These are phyloP conservation scores for Solanum phureja DNA, from an alignment of 257 asterid species.

Conservation along the genomic window DNA sequence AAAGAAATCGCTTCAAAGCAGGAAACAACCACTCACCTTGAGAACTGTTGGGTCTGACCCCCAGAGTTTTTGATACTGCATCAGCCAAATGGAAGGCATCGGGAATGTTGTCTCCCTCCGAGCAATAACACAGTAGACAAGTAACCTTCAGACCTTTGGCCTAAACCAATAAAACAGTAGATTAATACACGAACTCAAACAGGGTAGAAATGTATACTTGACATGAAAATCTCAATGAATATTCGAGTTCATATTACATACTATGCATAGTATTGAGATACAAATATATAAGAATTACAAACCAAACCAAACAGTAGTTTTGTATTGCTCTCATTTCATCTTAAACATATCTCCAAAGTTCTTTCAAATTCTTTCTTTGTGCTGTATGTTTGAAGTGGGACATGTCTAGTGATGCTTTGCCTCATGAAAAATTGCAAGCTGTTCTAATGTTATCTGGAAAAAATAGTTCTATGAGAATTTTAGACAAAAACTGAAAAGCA, in stretches of 20 bases:
- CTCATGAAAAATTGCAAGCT: not conserved
- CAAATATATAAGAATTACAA: not conserved
- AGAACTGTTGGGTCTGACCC: slow-evolving; percentile 25
- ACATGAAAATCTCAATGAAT: not conserved
- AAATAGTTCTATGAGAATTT: not conserved
- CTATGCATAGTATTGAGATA: not conserved
- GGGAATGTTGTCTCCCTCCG: slow-evolving; percentile 93
- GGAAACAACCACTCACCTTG: slow-evolving; percentile 36
- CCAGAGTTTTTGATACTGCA: slow-evolving; percentile 58
- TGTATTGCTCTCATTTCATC: not conserved
- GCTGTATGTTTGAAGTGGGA: not conserved
- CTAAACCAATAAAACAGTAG: slow-evolving; percentile 22
- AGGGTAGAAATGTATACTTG: not conserved
- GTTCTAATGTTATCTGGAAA: not conserved
- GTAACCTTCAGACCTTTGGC: slow-evolving; percentile 87
- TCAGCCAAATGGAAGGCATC: slow-evolving; percentile 87
- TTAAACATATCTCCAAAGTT: not conserved
- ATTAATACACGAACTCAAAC: not conserved
- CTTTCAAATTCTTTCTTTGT: not conserved
- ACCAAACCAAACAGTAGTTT: not conserved
- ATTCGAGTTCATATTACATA: not conserved
- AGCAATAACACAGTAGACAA: slow-evolving; percentile 87
- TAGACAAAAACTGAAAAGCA: not conserved
- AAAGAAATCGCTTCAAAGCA: not conserved
- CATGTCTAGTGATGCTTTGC: not conserved